phyloP scores from a whole-genome alignment of 2,329 filamentous ascomycete species.

The Aspergillus texensis region DNA sequence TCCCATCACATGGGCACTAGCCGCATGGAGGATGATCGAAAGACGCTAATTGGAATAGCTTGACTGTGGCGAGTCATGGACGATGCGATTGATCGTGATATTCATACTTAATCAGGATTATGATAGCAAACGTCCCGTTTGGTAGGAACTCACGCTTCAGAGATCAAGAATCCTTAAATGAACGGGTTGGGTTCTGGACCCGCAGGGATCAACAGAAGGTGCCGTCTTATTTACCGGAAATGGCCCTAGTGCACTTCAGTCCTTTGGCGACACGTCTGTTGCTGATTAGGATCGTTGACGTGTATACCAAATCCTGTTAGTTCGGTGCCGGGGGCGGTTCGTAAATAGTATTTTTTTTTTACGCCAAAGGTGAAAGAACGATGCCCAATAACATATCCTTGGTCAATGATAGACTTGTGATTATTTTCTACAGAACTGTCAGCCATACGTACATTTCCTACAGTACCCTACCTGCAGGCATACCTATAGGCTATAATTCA shows the following conservation, averaged over 20 bases:
- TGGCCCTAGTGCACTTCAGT: not conserved
- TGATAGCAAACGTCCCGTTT: conserved; percentile 1
- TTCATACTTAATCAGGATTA: not conserved
- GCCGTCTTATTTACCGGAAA: not conserved
- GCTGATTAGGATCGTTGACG: conserved; percentile 16
- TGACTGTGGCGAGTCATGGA: not conserved
- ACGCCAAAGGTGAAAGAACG: not conserved
- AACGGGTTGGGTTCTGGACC: not conserved
- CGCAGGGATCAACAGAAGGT: not conserved
- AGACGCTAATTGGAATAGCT: not conserved
- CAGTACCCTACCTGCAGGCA: too few species aligned
- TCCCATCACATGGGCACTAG: not conserved
- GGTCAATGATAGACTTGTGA: not conserved
- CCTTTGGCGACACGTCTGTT: not conserved
- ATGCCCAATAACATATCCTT: not conserved
- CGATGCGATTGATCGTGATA: not conserved
- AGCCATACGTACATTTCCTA: too few species aligned
- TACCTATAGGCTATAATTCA: not conserved
- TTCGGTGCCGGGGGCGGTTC: conserved; percentile 7
- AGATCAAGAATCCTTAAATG: not conserved
- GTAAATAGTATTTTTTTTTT: not conserved
- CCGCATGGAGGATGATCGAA: not conserved
- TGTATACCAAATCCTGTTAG: conserved; percentile 17
- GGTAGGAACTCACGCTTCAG: not conserved
- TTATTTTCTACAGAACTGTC: too few species aligned